Percentiles rank a stretch among this genome's conserved stretches.
Evolutionary conservation across 768 basidiomycete genomes (phyloP).

Genomic region (Cystofilobasidium macerans): DNA sequence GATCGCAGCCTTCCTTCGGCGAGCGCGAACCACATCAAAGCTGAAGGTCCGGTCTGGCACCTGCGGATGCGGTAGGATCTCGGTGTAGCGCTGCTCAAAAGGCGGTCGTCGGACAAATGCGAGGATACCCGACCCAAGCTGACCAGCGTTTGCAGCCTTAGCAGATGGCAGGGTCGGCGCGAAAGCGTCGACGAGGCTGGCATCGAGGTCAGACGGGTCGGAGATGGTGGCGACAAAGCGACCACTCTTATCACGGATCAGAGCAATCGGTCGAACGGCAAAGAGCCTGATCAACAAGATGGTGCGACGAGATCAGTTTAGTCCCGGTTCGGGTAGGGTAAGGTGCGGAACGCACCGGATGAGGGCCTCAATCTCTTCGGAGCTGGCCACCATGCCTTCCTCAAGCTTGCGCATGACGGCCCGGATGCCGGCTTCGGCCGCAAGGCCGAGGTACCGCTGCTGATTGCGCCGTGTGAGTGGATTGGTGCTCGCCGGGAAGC

Average conservation of each 20-base stretch:
- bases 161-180: background rate
- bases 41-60: conserved; percentile 1
- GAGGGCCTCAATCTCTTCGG: conserved; percentile 18
- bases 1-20: background rate
- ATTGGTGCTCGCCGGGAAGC: conserved; percentile 23
- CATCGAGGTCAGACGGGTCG: background rate
- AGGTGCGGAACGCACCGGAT: background rate
- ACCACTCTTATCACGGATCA: conserved; percentile 7
- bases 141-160: background rate
- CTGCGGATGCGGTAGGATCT: background rate
- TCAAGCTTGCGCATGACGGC: conserved; percentile 21
- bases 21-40: background rate
- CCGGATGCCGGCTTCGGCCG: conserved; percentile 13
- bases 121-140: conserved; percentile 20
- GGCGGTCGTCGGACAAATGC: conserved; percentile 20
- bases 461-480: background rate
- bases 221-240: conserved; percentile 10
- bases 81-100: conserved; percentile 7
- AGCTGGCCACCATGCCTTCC: conserved; percentile 1
- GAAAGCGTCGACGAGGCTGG: conserved; percentile 6
- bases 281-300: conserved; percentile 6
- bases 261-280: conserved; percentile 11
- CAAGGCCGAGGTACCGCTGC: conserved; percentile 7
- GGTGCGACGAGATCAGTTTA: too few species aligned
- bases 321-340: too few species aligned